Evolutionary conservation across 2,329 filamentous ascomycete genomes (phyloP), one percentile per base, ranked within the genome.

Genomic region (Alternaria sp.): DNA sequence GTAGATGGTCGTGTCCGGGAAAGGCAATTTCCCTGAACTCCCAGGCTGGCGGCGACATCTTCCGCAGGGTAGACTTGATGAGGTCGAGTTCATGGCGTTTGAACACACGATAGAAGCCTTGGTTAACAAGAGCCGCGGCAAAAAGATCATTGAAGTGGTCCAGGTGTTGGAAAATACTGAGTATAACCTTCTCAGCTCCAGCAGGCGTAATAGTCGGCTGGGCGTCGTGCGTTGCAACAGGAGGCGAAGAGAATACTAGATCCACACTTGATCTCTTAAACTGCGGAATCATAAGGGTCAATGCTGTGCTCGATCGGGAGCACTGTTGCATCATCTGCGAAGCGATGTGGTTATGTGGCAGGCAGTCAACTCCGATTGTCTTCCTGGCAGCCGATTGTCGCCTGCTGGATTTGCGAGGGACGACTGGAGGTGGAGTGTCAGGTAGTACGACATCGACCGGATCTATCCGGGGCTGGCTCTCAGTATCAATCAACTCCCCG

Each of bases 1-100:
- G 75, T 16, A 74, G 66, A 32, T 82, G 77, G 41, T 79, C 80
- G 54, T 80, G 78, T 67, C 82, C 83, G 1, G 85, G 85, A 34
- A 84, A 83, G 49, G 83, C 84, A 74, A 87, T 85, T 66, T 89
- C 85, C 14, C 86, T 83, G 50, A 86, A 78, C 66, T 89, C 87
- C 85, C 85, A 89, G 1, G 86, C 86, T 1, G 87, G 81, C 6
- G 86, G 81, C 2, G 85, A 88, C 78, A 84, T 83, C 48, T 82
- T 84, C 53, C 79, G 82, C 4, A 87, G 71, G 0, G 85, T 81
- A 6, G 75, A 77, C 51, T 84, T 85, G 57, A 88, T 82, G 3
- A 89, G 77, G 0, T 79, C 71, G 48, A 88, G 76, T 65, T 89
- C 86, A 66, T 88, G 80, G 20, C 80, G 77, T 70, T 88, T 87